Evolutionary conservation across 495 filamentous ascomycete genomes (phyloP), one percentile per base, ranked within the genome.

Genomic region (Lasiosphaeriaceae sp.): DNA sequence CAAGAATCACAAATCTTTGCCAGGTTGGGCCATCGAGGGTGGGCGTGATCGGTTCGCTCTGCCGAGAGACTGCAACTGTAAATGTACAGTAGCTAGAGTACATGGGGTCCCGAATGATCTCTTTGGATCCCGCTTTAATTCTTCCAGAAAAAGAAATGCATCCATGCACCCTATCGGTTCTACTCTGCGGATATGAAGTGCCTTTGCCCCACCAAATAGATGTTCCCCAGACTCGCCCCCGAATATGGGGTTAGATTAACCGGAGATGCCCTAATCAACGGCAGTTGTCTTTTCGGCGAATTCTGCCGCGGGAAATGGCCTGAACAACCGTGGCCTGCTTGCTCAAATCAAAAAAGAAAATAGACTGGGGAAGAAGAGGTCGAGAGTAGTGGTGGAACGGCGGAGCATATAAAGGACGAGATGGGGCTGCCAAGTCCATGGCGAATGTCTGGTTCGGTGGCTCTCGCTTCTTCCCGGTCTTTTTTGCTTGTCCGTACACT

Each of bases 181-280:
- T 17, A 26, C 47, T 43, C 43, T 37, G 7, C 24, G 22, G 37
- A 61, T 61, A 61, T 41, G 1, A 46, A 16, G 1, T 11, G 8
- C 8, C 23, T 31, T 17, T 35, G 37, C 49, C 50, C 39, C 45
- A 35, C 55, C 59, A 46, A 57, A 61, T 57, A 46, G 49, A 54
- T 16, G 22, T 54, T 44, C 55, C 59, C 54, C 49, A 52, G 46
- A 54, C 55, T 57, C 34, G 59, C 14, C 54, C 41, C 51, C 26
- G 16, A 49, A 61, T 57, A 57, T 51, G 54, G 50, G 17, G 54
- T 31, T 21, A n/a, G 26, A 61, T 61, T 53, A 59, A 9, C 56
- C 56, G 56, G 51, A 22, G n/a, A 59, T 48, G 44, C 44, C 20
- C 41, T 22, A 43, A 12, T 47, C 46, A 47, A 41, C 52, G 41